Conservation (phyloP, 2,329 filamentous ascomycete genomes). For the Sclerotinia glacialis region DNA sequence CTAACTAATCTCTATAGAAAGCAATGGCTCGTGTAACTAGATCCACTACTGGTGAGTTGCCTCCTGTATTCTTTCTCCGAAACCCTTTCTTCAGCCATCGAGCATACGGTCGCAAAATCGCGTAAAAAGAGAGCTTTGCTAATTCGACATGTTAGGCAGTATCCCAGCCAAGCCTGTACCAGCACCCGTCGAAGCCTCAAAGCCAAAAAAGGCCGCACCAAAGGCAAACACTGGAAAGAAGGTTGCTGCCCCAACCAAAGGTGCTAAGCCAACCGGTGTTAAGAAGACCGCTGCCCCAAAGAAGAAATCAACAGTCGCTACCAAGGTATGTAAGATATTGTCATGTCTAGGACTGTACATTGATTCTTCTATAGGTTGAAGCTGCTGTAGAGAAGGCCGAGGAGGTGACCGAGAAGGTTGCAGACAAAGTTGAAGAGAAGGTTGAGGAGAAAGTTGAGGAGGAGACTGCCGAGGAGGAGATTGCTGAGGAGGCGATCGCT, state of each 20-base stretch:
- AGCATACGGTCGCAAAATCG: slow-evolving; percentile 19
- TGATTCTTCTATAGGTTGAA: not conserved
- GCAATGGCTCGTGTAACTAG: slow-evolving; percentile 38
- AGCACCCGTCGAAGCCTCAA: slow-evolving; percentile 32
- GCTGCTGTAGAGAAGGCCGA: slow-evolving; percentile 7
- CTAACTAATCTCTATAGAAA: slow-evolving; percentile 26
- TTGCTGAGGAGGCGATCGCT: not conserved
- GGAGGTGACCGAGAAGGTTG: not conserved
- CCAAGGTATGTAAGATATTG: slow-evolving; percentile 33
- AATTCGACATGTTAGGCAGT: slow-evolving; percentile 32
- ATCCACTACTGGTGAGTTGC: slow-evolving; percentile 35
- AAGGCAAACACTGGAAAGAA: slow-evolving; percentile 37
- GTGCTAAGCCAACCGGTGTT: slow-evolving; percentile 36
- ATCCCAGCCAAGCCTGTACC: slow-evolving; percentile 35
- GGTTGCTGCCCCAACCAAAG: slow-evolving; percentile 37
- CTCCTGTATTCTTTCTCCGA: not conserved
- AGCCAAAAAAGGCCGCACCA: slow-evolving; percentile 35
- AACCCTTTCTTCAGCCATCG: not conserved
- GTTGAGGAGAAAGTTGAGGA: not conserved
- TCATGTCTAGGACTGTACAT: not conserved
- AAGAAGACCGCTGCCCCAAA: slow-evolving; percentile 38
- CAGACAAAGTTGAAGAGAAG: not conserved
- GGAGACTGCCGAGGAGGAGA: not conserved
- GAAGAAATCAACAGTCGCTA: slow-evolving; percentile 34
- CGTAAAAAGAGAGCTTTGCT: slow-evolving; percentile 27